These are phyloP conservation scores for Aegilops longissima DNA, from an alignment of 176 grass and related monocot genomes.

Conservation along the genomic window DNA sequence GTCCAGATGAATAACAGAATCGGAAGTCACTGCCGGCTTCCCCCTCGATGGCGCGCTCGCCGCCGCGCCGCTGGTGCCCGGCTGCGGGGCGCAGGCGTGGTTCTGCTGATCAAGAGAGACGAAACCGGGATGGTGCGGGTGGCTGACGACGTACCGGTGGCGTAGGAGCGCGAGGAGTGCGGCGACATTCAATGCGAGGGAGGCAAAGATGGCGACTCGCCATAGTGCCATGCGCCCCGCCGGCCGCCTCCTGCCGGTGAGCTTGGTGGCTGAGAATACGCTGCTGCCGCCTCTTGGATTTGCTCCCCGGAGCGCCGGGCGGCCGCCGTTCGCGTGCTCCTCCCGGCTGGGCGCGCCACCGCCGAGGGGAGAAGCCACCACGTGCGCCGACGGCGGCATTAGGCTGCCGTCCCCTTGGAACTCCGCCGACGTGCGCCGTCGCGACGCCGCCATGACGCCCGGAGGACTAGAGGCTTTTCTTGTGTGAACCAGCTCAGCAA, in stretches of 20 bases:
- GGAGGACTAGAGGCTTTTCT: no score
- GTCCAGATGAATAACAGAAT: conserved; percentile 55
- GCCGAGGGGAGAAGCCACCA: neutral
- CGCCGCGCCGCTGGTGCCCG: neutral
- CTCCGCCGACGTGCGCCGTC: neutral
- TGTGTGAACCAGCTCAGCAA: no score
- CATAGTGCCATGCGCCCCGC: neutral
- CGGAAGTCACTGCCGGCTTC: conserved; percentile 19
- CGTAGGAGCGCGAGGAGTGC: conserved; percentile 19
- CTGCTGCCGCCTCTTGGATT: neutral
- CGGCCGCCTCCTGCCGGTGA: neutral
- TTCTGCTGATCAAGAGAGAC: neutral
- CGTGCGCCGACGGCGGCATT: neutral
- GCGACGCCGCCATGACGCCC: conserved; percentile 20
- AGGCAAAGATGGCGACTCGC: conserved; percentile 16
- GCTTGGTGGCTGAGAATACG: neutral
- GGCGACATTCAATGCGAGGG: conserved; percentile 33
- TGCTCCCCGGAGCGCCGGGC: neutral
- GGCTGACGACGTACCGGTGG: neutral
- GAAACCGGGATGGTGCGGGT: neutral
- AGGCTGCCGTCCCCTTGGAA: neutral
- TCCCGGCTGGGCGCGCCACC: neutral
- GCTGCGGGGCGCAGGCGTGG: neutral
- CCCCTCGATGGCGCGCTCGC: conserved; percentile 28
- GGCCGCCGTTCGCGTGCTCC: neutral